Evolutionary conservation across 139 green algal genomes (phyloP).

Genomic region (Chlamydomonas urium): DNA sequence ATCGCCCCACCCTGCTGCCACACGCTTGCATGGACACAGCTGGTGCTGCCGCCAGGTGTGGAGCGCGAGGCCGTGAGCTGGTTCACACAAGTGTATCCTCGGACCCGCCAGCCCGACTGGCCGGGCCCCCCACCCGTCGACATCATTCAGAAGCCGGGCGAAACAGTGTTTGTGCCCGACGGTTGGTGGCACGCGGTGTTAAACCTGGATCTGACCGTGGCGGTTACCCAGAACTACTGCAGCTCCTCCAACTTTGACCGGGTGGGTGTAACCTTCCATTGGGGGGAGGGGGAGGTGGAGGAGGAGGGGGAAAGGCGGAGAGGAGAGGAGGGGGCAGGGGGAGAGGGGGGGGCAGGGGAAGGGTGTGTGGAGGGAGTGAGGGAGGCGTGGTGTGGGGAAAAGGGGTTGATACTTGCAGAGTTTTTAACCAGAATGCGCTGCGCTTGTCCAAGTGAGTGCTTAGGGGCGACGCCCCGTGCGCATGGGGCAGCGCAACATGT

Average conservation of each 20-base stretch:
- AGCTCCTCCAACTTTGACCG: constrained; percentile 62
- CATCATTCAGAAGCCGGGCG: constrained; percentile 47
- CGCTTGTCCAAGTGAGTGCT: not conserved
- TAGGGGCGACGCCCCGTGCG: too few species aligned
- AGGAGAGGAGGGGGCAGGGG: not conserved
- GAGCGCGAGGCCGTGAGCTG: constrained; percentile 75
- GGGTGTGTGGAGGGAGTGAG: too few species aligned
- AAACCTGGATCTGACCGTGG: constrained; percentile 74
- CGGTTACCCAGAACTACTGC: constrained; percentile 77
- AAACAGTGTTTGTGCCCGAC: constrained; percentile 72
- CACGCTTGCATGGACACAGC: constrained; percentile 19
- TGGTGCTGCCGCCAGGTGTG: constrained; percentile 62
- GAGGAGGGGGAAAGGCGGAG: not conserved
- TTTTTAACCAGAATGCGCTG: not conserved
- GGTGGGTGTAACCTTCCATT: not conserved
- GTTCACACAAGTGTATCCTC: constrained; percentile 52
- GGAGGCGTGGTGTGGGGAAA: too few species aligned
- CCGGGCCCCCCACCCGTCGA: constrained; percentile 10
- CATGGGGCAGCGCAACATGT: too few species aligned
- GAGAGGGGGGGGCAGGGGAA: not conserved
- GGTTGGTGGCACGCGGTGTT: constrained; percentile 78
- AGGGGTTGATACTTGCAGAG: not conserved
- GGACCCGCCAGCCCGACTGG: constrained; percentile 9
- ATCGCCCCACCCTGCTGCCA: constrained; percentile 19
- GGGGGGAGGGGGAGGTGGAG: not conserved